phyloP scores from a whole-genome alignment of 2,329 filamentous ascomycete species.

The Trichoderma pleuroti region DNA sequence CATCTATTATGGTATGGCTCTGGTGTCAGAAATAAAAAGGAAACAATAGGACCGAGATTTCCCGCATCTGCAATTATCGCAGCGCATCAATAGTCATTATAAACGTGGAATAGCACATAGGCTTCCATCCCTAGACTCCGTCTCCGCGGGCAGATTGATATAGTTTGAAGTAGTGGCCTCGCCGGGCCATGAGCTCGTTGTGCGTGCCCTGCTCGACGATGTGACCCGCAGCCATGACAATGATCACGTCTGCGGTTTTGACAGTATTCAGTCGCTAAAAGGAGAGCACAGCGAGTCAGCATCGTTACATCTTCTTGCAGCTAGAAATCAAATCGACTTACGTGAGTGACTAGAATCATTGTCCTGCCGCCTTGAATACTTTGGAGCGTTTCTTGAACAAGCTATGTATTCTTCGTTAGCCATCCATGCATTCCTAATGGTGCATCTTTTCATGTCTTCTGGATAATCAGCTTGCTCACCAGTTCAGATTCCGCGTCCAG shows the following conservation, averaged over 20 bases:
- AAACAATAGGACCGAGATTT: neutral
- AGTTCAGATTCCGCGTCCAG: conserved; percentile 54
- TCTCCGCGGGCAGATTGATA: conserved; percentile 5
- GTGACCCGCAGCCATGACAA: conserved; percentile 1
- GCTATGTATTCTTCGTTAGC: neutral
- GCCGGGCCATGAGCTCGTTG: conserved; percentile 2
- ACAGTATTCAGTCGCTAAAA: conserved; percentile 10
- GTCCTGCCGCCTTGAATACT: neutral
- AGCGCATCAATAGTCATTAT: neutral
- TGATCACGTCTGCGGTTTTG: conserved; percentile 7
- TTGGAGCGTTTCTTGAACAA: conserved; percentile 6
- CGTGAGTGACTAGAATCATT: conserved; percentile 13
- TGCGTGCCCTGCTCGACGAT: conserved; percentile 16
- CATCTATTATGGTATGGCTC: neutral
- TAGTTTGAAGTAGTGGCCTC: conserved; percentile 13
- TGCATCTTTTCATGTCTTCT: neutral
- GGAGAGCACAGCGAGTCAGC: neutral
- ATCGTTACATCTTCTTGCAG: neutral
- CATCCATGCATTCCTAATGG: neutral
- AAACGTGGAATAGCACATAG: neutral
- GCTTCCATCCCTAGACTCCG: neutral
- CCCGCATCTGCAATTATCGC: neutral
- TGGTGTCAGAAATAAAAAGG: neutral
- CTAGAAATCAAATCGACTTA: neutral
- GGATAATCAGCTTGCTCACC: neutral